Conservation (phyloP, 345 rosid species). For the Eutrema heterophyllum region DNA sequence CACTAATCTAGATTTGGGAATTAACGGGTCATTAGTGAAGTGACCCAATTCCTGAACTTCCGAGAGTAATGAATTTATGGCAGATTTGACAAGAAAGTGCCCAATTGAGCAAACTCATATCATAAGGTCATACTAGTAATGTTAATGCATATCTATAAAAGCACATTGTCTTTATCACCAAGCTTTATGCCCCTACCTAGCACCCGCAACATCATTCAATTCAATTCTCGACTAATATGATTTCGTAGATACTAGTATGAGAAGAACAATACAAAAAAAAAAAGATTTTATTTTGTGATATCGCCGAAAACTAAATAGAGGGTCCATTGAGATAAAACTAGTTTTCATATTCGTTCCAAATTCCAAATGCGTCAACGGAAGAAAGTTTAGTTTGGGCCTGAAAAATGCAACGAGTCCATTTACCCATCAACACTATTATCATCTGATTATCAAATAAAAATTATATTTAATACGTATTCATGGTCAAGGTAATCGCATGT, state of each 20-base stretch:
- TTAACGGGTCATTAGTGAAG: constrained; percentile 12
- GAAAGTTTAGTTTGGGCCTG: background rate
- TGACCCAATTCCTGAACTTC: constrained; percentile 13
- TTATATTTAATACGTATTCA: background rate
- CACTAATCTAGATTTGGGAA: background rate
- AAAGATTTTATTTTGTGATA: background rate
- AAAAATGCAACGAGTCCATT: constrained; percentile 1
- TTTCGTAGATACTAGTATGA: background rate
- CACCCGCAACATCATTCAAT: constrained; percentile 18
- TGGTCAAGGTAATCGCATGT: background rate
- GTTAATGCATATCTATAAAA: constrained; percentile 10
- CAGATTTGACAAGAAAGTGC: constrained; percentile 22
- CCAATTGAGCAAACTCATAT: constrained; percentile 1
- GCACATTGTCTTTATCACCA: constrained; percentile 16
- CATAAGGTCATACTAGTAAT: background rate
- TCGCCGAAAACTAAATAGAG: background rate
- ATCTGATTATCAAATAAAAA: background rate
- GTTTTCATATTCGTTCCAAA: background rate
- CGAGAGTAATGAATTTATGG: constrained; percentile 15
- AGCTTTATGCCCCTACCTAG: constrained; percentile 23
- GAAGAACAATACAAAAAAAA: background rate
- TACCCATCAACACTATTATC: background rate
- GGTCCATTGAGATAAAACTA: background rate
- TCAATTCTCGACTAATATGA: background rate
- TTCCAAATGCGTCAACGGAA: background rate